phyloP scores from a whole-genome alignment of 1,139 yeast genomes.

The Scheffersomyces parashehatae region DNA sequence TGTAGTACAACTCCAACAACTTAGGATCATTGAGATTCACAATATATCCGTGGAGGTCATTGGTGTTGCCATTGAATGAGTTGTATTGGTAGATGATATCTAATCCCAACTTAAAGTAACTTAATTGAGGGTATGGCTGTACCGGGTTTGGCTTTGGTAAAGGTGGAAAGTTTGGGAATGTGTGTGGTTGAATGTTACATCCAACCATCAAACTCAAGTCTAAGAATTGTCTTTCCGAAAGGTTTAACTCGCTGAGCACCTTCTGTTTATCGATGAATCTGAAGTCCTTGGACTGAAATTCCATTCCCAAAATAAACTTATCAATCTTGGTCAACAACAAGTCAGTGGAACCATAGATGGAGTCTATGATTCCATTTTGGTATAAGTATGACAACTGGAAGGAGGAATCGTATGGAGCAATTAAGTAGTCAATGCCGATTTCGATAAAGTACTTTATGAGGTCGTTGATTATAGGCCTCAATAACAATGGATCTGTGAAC shows the following conservation, averaged over 20 bases:
- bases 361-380: slow-evolving; percentile 60
- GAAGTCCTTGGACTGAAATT: slow-evolving; percentile 62
- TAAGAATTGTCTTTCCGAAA: slow-evolving; percentile 64
- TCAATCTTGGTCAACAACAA: slow-evolving; percentile 64
- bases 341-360: slow-evolving; percentile 85
- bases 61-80: slow-evolving; percentile 26
- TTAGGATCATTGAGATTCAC: slow-evolving; percentile 39
- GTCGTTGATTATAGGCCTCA: slow-evolving; percentile 54
- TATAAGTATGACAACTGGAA: slow-evolving; percentile 77
- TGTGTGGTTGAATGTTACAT: slow-evolving; percentile 68
- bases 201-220: slow-evolving; percentile 81
- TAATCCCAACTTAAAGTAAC: slow-evolving; percentile 44
- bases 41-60: slow-evolving; percentile 39
- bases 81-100: slow-evolving; percentile 44
- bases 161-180: slow-evolving; percentile 60
- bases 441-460: slow-evolving; percentile 59
- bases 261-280: slow-evolving; percentile 62
- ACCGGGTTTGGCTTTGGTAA: slow-evolving; percentile 46
- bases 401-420: slow-evolving; percentile 84
- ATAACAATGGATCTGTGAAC: slow-evolving; percentile 46
- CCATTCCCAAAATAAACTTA: slow-evolving; percentile 73
- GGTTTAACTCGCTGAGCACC: slow-evolving; percentile 60
- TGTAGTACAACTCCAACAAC: slow-evolving; percentile 37
- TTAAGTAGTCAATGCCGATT: slow-evolving; percentile 61
- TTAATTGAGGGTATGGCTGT: slow-evolving; percentile 45